These are phyloP conservation scores for Taphrina wiesneri DNA, from an alignment of 1,139 yeast genomes.

Conservation along the genomic window DNA sequence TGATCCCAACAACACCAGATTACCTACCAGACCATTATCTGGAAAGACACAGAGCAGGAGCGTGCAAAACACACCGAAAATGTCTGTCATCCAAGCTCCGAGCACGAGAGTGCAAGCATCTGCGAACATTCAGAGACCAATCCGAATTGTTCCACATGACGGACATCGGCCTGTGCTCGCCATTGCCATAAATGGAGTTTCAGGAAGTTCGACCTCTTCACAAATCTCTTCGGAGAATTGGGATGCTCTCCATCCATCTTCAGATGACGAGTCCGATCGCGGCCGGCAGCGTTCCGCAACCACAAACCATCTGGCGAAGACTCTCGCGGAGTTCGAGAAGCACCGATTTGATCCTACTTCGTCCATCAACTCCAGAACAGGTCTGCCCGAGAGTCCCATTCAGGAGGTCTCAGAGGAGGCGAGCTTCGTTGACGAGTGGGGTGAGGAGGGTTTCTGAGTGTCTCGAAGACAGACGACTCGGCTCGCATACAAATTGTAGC, in stretches of 20 bases:
- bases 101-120: not conserved
- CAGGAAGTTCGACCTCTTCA: conserved; percentile 10
- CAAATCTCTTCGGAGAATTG: conserved; percentile 15
- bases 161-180: not conserved
- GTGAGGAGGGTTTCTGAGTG: conserved; percentile 26
- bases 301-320: not conserved
- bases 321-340: not conserved
- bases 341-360: not conserved
- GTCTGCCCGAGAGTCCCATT: not conserved
- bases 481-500: no score
- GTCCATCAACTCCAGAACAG: not conserved
- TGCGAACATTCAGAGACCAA: not conserved
- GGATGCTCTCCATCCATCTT: conserved; percentile 6
- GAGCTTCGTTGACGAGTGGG: conserved; percentile 30
- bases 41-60: not conserved
- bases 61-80: not conserved
- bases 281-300: not conserved
- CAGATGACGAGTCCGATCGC: conserved; percentile 6
- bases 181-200: not conserved
- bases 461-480: no score
- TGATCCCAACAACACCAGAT: conserved; percentile 1
- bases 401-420: conserved; percentile 24
- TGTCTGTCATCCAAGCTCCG: not conserved
- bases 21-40: not conserved
- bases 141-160: not conserved